Evolutionary conservation across 345 rosid species (phyloP).

Genomic region (Jatropha curcas): DNA sequence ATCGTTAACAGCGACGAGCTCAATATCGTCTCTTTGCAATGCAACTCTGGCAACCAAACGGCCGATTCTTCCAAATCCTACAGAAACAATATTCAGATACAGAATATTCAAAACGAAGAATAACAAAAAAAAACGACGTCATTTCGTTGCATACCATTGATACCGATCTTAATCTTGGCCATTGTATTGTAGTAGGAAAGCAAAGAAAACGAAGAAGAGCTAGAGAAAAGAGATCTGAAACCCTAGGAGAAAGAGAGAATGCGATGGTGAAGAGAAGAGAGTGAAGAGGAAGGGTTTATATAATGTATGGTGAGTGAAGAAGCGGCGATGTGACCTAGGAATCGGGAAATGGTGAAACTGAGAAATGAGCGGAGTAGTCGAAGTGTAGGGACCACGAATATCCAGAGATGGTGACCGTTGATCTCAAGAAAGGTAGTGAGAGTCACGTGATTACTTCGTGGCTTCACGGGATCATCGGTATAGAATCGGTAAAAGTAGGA

Average conservation of each 20-base stretch:
- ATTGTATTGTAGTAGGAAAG: conserved; percentile 8
- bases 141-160: conserved; percentile 40
- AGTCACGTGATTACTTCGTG: neutral
- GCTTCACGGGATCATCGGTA: neutral
- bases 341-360: neutral
- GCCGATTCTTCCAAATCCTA: conserved; percentile 80
- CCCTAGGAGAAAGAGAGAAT: neutral
- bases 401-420: neutral
- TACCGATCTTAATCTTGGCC: conserved; percentile 71
- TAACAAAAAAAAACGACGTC: no score
- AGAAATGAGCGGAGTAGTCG: neutral
- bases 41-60: conserved; percentile 74
- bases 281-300: neutral
- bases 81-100: neutral
- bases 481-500: neutral
- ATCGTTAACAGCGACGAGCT: conserved; percentile 76
- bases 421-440: neutral
- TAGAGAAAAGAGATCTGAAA: neutral
- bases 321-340: neutral
- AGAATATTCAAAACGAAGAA: neutral
- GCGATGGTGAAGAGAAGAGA: neutral
- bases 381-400: neutral
- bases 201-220: no score
- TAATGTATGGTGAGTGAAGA: no score
- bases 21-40: conserved; percentile 62